These are phyloP conservation scores for Neurospora sp. DNA, from an alignment of 495 filamentous ascomycete species.

Conservation along the genomic window DNA sequence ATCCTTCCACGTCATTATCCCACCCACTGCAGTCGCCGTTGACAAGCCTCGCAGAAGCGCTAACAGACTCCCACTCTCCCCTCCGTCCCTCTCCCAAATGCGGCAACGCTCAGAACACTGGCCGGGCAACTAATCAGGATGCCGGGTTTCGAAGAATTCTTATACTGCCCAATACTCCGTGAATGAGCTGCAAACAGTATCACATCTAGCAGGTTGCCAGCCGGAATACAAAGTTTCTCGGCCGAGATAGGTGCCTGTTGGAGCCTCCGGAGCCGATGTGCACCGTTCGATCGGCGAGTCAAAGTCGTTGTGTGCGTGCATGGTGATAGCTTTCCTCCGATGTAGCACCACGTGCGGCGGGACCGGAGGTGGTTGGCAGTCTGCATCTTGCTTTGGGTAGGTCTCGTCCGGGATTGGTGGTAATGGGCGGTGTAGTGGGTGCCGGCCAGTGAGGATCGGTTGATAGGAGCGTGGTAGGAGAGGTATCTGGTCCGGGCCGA, in stretches of 20 bases:
- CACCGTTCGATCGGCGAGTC: not conserved
- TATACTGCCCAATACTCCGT: not conserved
- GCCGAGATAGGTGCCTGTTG: not conserved
- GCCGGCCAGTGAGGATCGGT: not conserved
- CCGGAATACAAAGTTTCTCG: not conserved
- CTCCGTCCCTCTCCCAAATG: not conserved
- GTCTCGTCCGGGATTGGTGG: not conserved
- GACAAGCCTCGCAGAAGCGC: accelerated
- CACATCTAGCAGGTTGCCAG: not conserved
- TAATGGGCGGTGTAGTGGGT: not conserved
- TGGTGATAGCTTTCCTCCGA: not conserved
- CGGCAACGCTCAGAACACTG: not conserved
- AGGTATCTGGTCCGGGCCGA: not conserved
- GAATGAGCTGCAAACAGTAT: not conserved
- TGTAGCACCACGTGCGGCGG: not conserved
- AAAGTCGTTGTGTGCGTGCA: not conserved
- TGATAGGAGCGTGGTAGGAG: not conserved
- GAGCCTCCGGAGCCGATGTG: not conserved
- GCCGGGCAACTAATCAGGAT: not conserved
- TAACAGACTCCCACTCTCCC: not conserved
- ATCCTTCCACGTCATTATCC: not conserved
- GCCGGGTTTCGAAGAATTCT: not conserved
- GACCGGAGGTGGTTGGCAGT: not conserved
- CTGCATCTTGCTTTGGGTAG: too few species aligned
- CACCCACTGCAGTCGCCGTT: not conserved